phyloP scores from a whole-genome alignment of 2,329 filamentous ascomycete genomes.

The Periconia macrospinosa region DNA sequence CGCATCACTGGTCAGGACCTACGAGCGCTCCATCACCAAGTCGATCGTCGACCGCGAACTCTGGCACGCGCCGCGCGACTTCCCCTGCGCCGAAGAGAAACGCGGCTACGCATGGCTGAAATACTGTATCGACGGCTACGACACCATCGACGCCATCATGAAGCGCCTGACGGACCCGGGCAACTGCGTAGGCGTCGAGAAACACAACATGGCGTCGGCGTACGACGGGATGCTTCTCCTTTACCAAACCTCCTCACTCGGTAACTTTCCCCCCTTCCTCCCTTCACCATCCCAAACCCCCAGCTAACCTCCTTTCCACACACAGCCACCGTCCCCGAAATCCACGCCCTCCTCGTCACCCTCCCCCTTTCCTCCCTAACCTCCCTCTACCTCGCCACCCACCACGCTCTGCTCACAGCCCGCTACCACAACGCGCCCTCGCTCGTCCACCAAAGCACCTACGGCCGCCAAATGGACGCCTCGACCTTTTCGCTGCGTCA shows the following conservation, averaged over 20 bases:
- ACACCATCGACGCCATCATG: conserved; percentile 36
- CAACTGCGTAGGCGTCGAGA: conserved; percentile 28
- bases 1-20: conserved; percentile 18
- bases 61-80: conserved; percentile 30
- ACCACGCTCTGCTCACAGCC: conserved; percentile 30
- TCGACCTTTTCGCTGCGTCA: conserved; percentile 30
- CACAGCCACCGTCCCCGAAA: conserved; percentile 15
- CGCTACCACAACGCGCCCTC: conserved; percentile 33
- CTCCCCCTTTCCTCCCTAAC: conserved; percentile 26
- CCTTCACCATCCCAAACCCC: neutral
- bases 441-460: conserved; percentile 33
- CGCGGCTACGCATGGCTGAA: conserved; percentile 25
- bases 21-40: conserved; percentile 29
- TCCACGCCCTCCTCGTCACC: conserved; percentile 22
- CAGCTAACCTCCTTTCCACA: conserved; percentile 2
- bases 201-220: conserved; percentile 27
- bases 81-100: conserved; percentile 14
- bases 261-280: neutral
- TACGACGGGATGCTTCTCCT: conserved; percentile 32
- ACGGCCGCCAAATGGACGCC: conserved; percentile 32
- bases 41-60: conserved; percentile 27
- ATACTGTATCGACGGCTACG: conserved; percentile 30
- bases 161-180: conserved; percentile 23
- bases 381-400: conserved; percentile 31
- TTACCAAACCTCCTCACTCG: conserved; percentile 16